Evolutionary conservation across 352 stramenopile genomes (phyloP), one percentile per base, ranked within the genome.

Genomic region (Globisporangium recalcitrans): DNA sequence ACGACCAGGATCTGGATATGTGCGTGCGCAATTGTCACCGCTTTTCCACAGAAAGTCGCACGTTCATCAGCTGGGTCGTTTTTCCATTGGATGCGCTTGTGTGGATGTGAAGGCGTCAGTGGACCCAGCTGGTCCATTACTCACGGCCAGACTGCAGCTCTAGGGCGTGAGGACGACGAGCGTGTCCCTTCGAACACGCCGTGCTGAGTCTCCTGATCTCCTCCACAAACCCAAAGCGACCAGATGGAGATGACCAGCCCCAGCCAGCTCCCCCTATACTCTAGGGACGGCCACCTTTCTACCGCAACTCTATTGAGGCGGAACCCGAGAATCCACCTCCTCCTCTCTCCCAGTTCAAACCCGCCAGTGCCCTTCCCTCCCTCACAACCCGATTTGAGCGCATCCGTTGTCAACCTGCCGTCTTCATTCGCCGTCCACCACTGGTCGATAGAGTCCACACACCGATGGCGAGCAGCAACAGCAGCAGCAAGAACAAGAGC

Each of bases 211-310:
- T 9, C 5, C 8, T 4, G 19, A 14, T 8, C 36, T 42, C 36
- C 36, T n/a, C 36, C 36, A 42, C 13, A 42, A 42, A 34, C 24
- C 16, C 9, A 52, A 6, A 14, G 13, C 7, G 47, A 53, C 29
- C 47, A 53, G 47, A 53, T 53, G 47, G 47, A 1, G 47, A 53
- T 53, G 47, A 53, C 47, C 47, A 53, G 47, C 24, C 32, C 32
- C 40, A 10, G 16, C 24, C 24, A 53, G 36, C 13, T 42, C 13
- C n/a, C 47, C 29, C 47, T 53, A 53, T 32, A 34, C 47, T 5
- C 22, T 32, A 22, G 21, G 29, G 24, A 22, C 46, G 19, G 22
- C 14, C 22, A 22, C 36, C n/a, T 40, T 42, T 51, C 10, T 10
- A 52, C 3, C 21, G n/a, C n/a, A n/a, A n/a, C n/a, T n/a, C n/a